Percentiles rank a stretch among this genome's conserved stretches.
phyloP scores from a whole-genome alignment of 2,329 filamentous ascomycete genomes.

The Cladosporium sp. region DNA sequence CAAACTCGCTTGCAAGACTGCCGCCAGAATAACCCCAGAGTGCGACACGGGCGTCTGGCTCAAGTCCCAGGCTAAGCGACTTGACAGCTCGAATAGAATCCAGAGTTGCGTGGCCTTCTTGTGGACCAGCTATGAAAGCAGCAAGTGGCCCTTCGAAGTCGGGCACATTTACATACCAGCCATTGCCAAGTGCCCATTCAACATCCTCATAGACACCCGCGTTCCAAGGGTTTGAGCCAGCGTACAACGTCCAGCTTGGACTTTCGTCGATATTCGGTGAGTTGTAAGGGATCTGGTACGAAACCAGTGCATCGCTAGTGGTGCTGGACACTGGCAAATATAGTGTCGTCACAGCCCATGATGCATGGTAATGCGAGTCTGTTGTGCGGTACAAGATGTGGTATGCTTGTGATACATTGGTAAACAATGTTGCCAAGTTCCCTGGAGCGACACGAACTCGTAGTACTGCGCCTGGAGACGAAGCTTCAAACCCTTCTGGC shows the following conservation, averaged over 20 bases:
- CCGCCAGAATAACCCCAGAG: constrained; percentile 62
- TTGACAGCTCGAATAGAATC: constrained; percentile 49
- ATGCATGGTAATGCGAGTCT: constrained; percentile 29
- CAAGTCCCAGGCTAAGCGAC: constrained; percentile 16
- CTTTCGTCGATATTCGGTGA: constrained; percentile 44
- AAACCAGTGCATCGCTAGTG: constrained; percentile 27
- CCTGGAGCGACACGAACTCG: constrained; percentile 36
- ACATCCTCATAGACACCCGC: constrained; percentile 30
- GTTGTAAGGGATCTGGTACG: constrained; percentile 39
- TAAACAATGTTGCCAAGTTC: constrained; percentile 30
- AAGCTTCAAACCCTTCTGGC: constrained; percentile 32
- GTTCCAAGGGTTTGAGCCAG: constrained; percentile 3
- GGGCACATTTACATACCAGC: constrained; percentile 53
- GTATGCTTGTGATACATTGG: constrained; percentile 34
- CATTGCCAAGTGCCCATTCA: constrained; percentile 42
- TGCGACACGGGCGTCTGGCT: constrained; percentile 35
- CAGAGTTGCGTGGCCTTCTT: constrained; percentile 48
- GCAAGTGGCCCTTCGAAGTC: constrained; percentile 50
- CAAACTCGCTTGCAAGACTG: constrained; percentile 54
- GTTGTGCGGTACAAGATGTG: constrained; percentile 36
- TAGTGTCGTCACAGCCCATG: constrained; percentile 36
- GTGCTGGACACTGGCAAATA: constrained; percentile 22
- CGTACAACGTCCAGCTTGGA: constrained; percentile 44
- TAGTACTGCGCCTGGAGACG: constrained; percentile 40
- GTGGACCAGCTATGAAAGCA: constrained; percentile 46